Evolutionary conservation across 1,284 basidiomycete species (phyloP).

Genomic region (Ustilago shanxiensis): DNA sequence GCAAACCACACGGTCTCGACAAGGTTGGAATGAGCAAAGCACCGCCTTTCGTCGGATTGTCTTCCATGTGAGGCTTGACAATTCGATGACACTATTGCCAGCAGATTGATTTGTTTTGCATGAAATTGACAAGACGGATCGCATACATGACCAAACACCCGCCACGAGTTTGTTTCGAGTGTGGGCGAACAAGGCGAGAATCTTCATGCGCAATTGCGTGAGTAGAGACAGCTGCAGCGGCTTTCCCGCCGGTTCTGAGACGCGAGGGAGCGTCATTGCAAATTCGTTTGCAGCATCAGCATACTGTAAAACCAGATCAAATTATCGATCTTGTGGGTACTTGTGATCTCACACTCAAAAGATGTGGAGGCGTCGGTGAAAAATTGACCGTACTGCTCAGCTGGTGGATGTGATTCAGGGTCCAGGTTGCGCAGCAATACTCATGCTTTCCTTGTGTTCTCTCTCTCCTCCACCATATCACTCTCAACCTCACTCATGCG

Average conservation of each 20-base stretch:
- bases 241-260: constrained; percentile 1
- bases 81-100: neutral
- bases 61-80: neutral
- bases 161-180: neutral
- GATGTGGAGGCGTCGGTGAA: neutral
- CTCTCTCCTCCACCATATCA: neutral
- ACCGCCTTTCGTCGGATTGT: neutral
- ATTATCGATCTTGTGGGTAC: neutral
- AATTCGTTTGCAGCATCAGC: neutral
- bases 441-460: neutral
- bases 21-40: neutral
- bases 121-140: neutral
- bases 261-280: constrained; percentile 13
- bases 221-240: constrained; percentile 14
- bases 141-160: neutral
- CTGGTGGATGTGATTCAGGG: neutral
- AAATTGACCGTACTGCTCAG: too few relatives aligned
- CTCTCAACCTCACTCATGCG: neutral
- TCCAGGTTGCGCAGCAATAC: neutral
- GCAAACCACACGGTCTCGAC: neutral
- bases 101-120: neutral
- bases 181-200: neutral
- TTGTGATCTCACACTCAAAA: neutral
- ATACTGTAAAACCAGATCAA: too few relatives aligned
- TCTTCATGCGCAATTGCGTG: constrained; percentile 10